Evolutionary conservation across 2,329 filamentous ascomycete species (phyloP), one percentile per base, ranked within the genome.

Genomic region (Nectriaceae sp.): DNA sequence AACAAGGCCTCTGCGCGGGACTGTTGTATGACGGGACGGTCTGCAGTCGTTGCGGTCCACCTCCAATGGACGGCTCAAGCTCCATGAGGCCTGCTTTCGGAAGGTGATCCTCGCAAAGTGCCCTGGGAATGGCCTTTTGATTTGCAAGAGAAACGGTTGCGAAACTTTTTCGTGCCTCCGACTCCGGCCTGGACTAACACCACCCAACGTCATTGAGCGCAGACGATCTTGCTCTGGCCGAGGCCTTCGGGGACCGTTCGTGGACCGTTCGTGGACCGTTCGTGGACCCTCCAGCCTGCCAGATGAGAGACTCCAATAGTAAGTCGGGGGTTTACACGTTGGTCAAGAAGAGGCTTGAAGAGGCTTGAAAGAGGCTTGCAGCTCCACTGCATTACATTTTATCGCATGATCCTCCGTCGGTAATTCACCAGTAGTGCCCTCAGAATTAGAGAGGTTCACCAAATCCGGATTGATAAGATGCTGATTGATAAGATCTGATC

Each of bases 381-480:
- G 26, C 15, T 8, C 26, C 26, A 15, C 26, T 31, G 20, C 11
- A 45, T 31, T 40, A 22, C 22, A 18, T 11, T 3, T 21, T 29
- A 29, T 36, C 38, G 16, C 42, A 18, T 11, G n/a, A n/a, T n/a
- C n/a, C n/a, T n/a, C n/a, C 26, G 10, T 31, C 26, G 10, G 10
- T 15, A 31, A 31, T 15, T 31, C 26, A 31, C 26, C 26, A 31
- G 33, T 11, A 11, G 18, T 18, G 33, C 6, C 18, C 33, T 6
- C 33, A 11, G 10, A 10, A 18, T 37, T 18, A 10, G 33, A 18
- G 10, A 18, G 10, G 16, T 37, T 37, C 10, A 18, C 18, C 6
- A 37, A 37, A 35, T 44, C 45, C 31, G 20, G 42, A 42, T 42
- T 46, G 46, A 46, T 49, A 38, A 52, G 46, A 50, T 49, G 20